A percentile compares a stretch with the other conserved stretches of the same genome.
Evolutionary conservation across 495 filamentous ascomycete species (phyloP).

Genomic region (Bryoglossum gracile): DNA sequence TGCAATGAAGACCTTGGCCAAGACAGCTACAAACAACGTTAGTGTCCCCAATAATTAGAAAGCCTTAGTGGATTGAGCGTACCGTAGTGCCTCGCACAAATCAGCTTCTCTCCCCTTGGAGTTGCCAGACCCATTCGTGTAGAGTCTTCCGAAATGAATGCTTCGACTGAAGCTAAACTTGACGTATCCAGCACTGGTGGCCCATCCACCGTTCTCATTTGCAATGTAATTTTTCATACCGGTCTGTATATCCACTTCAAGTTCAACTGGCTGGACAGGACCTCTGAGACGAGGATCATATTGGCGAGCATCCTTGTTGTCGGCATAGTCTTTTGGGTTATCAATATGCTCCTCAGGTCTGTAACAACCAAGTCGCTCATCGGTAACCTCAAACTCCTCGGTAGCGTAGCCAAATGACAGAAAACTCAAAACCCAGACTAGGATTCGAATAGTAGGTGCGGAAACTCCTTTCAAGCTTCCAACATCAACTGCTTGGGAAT

Average conservation of each 20-base stretch:
- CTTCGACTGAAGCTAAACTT: conserved; percentile 74
- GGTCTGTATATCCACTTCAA: conserved; percentile 74
- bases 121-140: conserved; percentile 60
- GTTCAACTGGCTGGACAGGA: conserved; percentile 65
- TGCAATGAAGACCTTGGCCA: conserved; percentile 84
- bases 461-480: conserved; percentile 85
- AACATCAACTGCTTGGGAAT: conserved; percentile 87
- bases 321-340: conserved; percentile 58
- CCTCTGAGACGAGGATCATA: conserved; percentile 78
- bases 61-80: conserved; percentile 30
- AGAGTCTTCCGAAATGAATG: conserved; percentile 85
- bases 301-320: conserved; percentile 75
- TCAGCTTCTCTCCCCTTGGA: conserved; percentile 70
- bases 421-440: conserved; percentile 60
- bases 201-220: conserved; percentile 67
- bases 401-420: conserved; percentile 76
- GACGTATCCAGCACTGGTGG: conserved; percentile 85
- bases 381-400: conserved; percentile 84
- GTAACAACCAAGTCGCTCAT: conserved; percentile 81
- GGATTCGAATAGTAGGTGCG: conserved; percentile 80
- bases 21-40: conserved; percentile 36
- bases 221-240: conserved; percentile 99
- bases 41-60: background rate
- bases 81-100: conserved; percentile 77
- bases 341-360: conserved; percentile 86